Evolutionary conservation across 2,329 filamentous ascomycete genomes (phyloP), one percentile per base, ranked within the genome.

Genomic region (Arthrobotrys entomopaga): DNA sequence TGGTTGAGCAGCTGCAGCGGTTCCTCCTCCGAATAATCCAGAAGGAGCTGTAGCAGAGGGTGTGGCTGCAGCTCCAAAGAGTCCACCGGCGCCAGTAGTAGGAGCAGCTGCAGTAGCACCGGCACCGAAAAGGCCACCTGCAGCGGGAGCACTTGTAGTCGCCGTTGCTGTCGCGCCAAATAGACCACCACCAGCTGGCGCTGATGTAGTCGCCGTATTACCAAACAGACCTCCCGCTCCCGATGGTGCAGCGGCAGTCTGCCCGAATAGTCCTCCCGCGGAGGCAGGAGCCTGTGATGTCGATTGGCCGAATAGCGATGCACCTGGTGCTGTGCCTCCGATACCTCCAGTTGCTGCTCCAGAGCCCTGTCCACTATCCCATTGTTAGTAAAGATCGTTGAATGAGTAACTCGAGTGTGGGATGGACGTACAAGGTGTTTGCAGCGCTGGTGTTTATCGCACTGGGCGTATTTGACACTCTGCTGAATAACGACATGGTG

Each of bases 251-350:
- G 76, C 46, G 22, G 76, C 10, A 46, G 61, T 46, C 46, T 48
- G 53, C 53, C 74, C 59, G 22, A 77, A 76, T 22, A 79, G 78
- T 16, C 76, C 56, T 20, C 77, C 75, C 29, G 77, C 75, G 1
- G 73, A 65, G 29, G 59, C 66, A 22, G 75, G 65, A 13, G 64
- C 50, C 53, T 72, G 63, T 22, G 54, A 54, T 3, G 67, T 54
- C 20, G 74, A 64, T 20, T 66, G 60, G 24, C 73, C 66, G 43
- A 71, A 71, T 54, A 72, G 65, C 11, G 74, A 57, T 29, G 49
- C 29, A n/a, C 43, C 73, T 24, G 42, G 40, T 26, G 54, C 42
- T n/a, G 52, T 65, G 58, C 70, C 59, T 29, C 59, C 71, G n/a
- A 76, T 48, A 10, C 74, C 60, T 34, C 70, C 74, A 8, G 77